phyloP scores from a whole-genome alignment of 225 moss, liverwort and hornwort species.

The Physcomitrellopsis africana region DNA sequence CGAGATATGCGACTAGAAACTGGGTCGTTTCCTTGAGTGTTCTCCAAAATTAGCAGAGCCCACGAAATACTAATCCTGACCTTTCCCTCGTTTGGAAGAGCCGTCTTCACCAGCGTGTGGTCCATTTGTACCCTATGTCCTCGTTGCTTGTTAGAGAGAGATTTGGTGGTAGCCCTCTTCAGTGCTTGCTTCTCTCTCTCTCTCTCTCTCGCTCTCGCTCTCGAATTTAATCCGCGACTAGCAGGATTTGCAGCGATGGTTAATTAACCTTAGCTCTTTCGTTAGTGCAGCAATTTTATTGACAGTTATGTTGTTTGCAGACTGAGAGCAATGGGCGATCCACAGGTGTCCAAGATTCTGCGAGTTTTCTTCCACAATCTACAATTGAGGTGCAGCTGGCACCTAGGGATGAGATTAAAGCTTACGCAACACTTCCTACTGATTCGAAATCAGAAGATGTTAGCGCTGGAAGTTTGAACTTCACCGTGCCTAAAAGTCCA shows the following conservation, averaged over 20 bases:
- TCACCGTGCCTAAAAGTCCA: conserved; percentile 26
- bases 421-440: conserved; percentile 10
- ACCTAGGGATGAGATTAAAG: conserved; percentile 32
- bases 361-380: conserved; percentile 17
- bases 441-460: conserved; percentile 23
- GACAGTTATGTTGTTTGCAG: conserved; percentile 38
- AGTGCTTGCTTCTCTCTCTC: neutral
- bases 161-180: neutral
- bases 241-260: neutral
- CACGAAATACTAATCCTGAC: neutral
- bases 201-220: neutral
- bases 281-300: conserved; percentile 7
- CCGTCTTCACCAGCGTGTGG: neutral
- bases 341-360: conserved; percentile 32
- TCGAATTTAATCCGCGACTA: neutral
- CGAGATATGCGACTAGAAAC: neutral
- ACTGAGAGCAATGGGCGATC: conserved; percentile 32
- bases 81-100: neutral
- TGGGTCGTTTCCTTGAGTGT: neutral
- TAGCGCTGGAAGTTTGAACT: conserved; percentile 25
- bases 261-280: neutral
- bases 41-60: neutral
- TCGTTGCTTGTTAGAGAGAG: neutral
- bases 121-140: neutral
- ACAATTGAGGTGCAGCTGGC: conserved; percentile 31